Evolutionary conservation across 2,329 filamentous ascomycete species (phyloP), one percentile per base, ranked within the genome.

Genomic region (Clonostachys solani): DNA sequence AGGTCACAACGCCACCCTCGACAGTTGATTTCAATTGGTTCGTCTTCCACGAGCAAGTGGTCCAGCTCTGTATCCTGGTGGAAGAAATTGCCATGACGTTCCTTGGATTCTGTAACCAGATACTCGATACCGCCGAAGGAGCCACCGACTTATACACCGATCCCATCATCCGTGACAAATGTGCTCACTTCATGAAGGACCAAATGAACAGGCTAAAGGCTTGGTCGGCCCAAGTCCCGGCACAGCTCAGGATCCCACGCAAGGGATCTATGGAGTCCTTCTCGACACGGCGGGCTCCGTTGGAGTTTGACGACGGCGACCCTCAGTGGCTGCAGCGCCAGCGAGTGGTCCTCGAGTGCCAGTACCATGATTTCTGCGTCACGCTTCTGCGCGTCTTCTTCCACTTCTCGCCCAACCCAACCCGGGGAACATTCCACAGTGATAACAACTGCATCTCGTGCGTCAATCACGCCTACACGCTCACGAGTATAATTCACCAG

Each of bases 361-460:
- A 48, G 15, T 48, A 48, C 18, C 47, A 48, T 40, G 47, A 43
- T 38, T 33, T 41, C 16, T 48, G 47, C 19, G 12, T 45, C 12
- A 9, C 42, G 5, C 47, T 45, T 5, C 19, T 45, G 2, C 42
- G 47, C n/a, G 42, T 43, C 29, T 44, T 48, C 18, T 36, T 48
- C 3, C 17, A 29, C 37, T 48, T 45, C 38, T 42, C 47, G 1
- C 42, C 47, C 12, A 36, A 19, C 13, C 36, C 41, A 12, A 19
- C n/a, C 8, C 5, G 10, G 4, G 37, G 35, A 29, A 33, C 42
- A 36, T 18, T 19, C 18, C 18, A 44, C 36, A 40, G 38, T 29
- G 43, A 45, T 13, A 12, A 16, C 5, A 38, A 19, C 12, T 33
- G 42, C 42, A 35, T 36, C 35, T n/a, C 13, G 12, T 41, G 42